Evolutionary conservation across 345 rosid genomes (phyloP).

Genomic region (Rubroshorea leprosula): DNA sequence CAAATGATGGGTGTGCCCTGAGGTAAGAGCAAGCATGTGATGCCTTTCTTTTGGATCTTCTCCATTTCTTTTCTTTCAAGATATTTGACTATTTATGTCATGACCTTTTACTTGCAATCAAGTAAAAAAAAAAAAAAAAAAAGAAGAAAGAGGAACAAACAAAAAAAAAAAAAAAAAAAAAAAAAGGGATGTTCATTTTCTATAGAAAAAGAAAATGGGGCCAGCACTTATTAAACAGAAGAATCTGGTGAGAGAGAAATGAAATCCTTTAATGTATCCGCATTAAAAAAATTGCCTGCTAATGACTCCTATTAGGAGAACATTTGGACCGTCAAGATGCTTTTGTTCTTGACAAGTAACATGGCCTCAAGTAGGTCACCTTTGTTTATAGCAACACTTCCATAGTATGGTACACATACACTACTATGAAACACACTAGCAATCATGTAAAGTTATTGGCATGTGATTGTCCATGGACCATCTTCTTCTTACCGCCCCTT

Average conservation of each 20-base stretch:
- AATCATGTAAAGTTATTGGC: slow-evolving; percentile 14
- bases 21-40: slow-evolving; percentile 22
- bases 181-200: too few relatives aligned
- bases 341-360: not conserved
- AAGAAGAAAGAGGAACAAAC: too few relatives aligned
- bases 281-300: too few relatives aligned
- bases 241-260: too few relatives aligned
- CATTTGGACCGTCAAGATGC: too few relatives aligned
- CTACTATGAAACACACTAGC: not conserved
- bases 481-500: slow-evolving; percentile 14
- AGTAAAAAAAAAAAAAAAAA: not conserved
- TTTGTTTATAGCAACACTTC: too few relatives aligned
- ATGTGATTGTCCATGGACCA: slow-evolving; percentile 21
- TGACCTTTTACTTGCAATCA: not conserved
- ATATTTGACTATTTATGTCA: not conserved
- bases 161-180: too few relatives aligned
- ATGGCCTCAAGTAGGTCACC: not conserved
- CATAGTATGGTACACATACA: too few relatives aligned
- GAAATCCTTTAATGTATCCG: too few relatives aligned
- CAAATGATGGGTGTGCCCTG: slow-evolving; percentile 21
- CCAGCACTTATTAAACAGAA: too few relatives aligned
- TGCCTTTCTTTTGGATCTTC: slow-evolving; percentile 11
- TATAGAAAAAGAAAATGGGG: too few relatives aligned
- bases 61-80: slow-evolving; percentile 6
- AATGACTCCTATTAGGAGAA: too few relatives aligned